Evolutionary conservation across 345 rosid genomes (phyloP), one percentile per base, ranked within the genome.

Genomic region (Mallotus nudiflorus): DNA sequence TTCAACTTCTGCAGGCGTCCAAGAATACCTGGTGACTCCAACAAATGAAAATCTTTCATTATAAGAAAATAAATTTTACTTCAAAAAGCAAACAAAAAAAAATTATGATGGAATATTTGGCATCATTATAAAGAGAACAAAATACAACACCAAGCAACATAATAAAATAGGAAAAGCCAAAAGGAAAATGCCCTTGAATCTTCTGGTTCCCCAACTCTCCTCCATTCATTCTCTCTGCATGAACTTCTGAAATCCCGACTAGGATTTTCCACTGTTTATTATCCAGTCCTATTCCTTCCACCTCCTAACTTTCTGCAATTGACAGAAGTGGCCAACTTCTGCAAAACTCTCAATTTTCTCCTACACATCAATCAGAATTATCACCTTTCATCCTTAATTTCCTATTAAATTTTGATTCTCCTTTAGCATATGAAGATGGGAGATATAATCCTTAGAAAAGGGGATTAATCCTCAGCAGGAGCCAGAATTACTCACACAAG

Each of bases 1-100:
- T 82, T 83, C 85, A 49, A 86, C 62, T 66, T 89, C 87, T 9
- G 71, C 45, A 37, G 78, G 62, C 29, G 68, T 85, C 91, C 93
- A 88, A 53, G 75, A 78, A 62, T 78, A 78, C 70, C 88, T 86
- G 62, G 65, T 70, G 46, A 58, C n/a, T 29, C 44, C 65, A 33
- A 49, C 20, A 22, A 29, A 75, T 70, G 31, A 62, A 20, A 44
- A 45, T 22, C 55, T 51, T 65, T 51, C 24, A 11, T 62, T 24
- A 52, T 49, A 3, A 49, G 20, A 20, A 51, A 19, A 19, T 22
- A 20, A 51, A 51, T 24, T 54, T 25, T 25, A 24, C 10, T 9
- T 3, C 9, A 25, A 54, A 51, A n/a, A n/a, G 5, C 0, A 8
- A 1, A 7, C 5, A 2, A 33, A 35, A 40, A 39, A 24, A 60